Percentiles rank a stretch among this genome's conserved stretches.
phyloP scores from a whole-genome alignment of 495 filamentous ascomycete species.

The Aspergillus kassunensis region DNA sequence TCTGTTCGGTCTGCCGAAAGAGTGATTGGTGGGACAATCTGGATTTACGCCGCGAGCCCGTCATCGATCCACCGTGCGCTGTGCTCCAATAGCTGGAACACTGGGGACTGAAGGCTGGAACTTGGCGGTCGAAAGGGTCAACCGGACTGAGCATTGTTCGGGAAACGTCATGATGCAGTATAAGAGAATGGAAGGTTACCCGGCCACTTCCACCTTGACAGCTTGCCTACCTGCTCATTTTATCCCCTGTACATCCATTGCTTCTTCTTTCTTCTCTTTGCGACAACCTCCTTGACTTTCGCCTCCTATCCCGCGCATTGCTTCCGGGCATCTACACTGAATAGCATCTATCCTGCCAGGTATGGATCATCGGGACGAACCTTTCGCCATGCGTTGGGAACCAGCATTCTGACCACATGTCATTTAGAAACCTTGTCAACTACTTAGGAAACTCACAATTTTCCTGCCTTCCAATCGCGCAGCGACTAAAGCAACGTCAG shows the following conservation, averaged over 20 bases:
- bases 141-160: conserved; percentile 5
- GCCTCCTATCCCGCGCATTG: conserved; percentile 14
- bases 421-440: too few relatives aligned
- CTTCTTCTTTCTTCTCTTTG: conserved; percentile 11
- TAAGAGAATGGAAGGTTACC: conserved; percentile 26
- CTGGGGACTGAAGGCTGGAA: background rate
- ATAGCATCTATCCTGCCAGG: background rate
- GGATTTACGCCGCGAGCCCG: conserved; percentile 20
- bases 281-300: conserved; percentile 4
- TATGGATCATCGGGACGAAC: background rate
- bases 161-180: conserved; percentile 21
- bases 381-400: background rate
- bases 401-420: too few relatives aligned
- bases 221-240: background rate
- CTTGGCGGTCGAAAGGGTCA: conserved; percentile 8
- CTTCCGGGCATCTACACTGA: background rate
- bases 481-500: background rate
- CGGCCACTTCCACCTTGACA: conserved; percentile 14
- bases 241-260: conserved; percentile 3
- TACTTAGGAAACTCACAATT: too few relatives aligned
- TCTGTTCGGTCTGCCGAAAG: conserved; percentile 17
- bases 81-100: conserved; percentile 15
- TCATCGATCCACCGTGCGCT: conserved; percentile 26
- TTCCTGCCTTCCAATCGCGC: too few relatives aligned
- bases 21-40: conserved; percentile 37